Percentiles rank a stretch among this genome's conserved stretches.
Conservation (phyloP, 2,329 filamentous ascomycete genomes). For the Trichoderma guizhouense region DNA sequence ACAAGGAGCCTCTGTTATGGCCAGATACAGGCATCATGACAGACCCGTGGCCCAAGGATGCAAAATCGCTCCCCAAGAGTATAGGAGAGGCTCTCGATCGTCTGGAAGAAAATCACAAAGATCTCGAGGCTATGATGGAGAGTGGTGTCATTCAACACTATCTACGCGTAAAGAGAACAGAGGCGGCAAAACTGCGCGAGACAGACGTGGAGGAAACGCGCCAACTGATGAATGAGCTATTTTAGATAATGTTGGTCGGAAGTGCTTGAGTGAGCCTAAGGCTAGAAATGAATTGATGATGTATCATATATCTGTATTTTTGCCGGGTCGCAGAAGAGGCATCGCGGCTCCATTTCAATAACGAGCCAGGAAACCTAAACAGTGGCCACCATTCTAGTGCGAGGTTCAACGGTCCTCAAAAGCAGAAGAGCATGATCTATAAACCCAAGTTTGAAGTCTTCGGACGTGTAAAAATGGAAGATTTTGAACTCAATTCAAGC, state of each 20-base stretch:
- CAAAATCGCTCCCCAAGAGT: not conserved
- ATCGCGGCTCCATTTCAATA: not conserved
- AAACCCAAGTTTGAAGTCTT: not conserved
- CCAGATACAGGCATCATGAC: not conserved
- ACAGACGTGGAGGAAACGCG: not conserved
- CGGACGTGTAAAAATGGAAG: not conserved
- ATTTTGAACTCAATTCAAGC: too few relatives aligned
- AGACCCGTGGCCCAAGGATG: not conserved
- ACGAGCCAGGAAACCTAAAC: not conserved
- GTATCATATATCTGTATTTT: not conserved
- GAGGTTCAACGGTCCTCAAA: not conserved
- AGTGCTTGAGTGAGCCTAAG: not conserved
- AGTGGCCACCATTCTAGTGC: not conserved
- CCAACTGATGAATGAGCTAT: not conserved
- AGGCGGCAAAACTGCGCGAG: not conserved
- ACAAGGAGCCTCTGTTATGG: not conserved
- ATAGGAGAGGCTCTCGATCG: not conserved
- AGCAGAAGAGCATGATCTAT: not conserved
- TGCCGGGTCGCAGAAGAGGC: not conserved
- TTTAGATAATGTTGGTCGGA: not conserved
- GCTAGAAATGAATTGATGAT: not conserved
- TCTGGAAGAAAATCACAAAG: not conserved
- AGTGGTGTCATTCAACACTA: not conserved
- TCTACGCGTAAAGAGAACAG: not conserved
- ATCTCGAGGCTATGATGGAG: not conserved